These are phyloP conservation scores for Cladosporium halotolerans DNA, from an alignment of 2,329 filamentous ascomycete species.

Conservation along the genomic window DNA sequence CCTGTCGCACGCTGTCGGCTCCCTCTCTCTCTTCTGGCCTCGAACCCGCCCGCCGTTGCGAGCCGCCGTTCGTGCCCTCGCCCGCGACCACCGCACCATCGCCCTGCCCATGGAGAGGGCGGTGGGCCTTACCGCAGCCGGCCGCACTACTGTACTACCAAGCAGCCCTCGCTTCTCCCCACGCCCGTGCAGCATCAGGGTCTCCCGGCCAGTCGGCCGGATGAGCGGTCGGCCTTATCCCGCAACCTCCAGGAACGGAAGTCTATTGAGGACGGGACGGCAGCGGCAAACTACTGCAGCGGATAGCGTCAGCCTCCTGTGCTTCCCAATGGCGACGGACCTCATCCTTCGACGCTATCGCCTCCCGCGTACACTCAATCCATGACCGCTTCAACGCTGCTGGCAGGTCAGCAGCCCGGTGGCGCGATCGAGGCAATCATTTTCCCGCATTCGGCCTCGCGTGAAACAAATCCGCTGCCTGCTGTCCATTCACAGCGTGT, in stretches of 20 bases:
- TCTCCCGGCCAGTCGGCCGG: not conserved
- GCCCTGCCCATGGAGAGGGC: too few species aligned
- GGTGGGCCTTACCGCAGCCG: not conserved
- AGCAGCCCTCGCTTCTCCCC: not conserved
- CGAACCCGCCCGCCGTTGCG: not conserved
- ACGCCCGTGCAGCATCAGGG: slow-evolving; percentile 1
- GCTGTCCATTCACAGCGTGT: too few species aligned
- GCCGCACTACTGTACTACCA: not conserved
- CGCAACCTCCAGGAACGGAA: slow-evolving; percentile 1
- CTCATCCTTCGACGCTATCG: too few species aligned
- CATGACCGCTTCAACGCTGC: too few species aligned
- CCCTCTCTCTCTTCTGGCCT: not conserved
- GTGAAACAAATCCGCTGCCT: too few species aligned
- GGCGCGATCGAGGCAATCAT: not conserved
- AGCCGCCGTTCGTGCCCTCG: not conserved
- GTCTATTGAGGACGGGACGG: not conserved
- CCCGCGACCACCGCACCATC: too few species aligned
- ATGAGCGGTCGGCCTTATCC: slow-evolving; percentile 1
- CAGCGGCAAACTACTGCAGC: not conserved
- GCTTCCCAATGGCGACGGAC: not conserved
- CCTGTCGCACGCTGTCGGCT: too few species aligned
- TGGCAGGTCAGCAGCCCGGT: not conserved
- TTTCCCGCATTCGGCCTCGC: too few species aligned
- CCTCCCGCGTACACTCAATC: too few species aligned
- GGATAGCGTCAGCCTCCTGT: not conserved